These are phyloP conservation scores for Schizothecium vesticola DNA, from an alignment of 495 filamentous ascomycete species.

Conservation along the genomic window DNA sequence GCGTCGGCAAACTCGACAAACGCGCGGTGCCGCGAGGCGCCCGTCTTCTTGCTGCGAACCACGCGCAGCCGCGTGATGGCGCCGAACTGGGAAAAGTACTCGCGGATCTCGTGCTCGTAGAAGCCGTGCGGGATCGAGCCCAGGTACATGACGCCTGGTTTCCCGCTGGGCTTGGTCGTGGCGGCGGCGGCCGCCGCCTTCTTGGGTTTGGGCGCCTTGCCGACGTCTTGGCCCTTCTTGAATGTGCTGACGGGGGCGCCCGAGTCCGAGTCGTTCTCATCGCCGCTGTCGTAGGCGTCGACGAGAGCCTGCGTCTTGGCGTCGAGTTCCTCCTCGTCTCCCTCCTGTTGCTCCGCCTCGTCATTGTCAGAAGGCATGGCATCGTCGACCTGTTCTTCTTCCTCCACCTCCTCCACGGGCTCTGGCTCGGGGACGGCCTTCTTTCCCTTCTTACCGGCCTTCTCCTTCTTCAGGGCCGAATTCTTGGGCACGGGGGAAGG, in stretches of 20 bases:
- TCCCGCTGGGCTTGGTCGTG: conserved; percentile 32
- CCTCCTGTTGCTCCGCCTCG: conserved; percentile 23
- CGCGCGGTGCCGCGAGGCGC: conserved; percentile 82
- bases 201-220: conserved; percentile 23
- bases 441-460: conserved; percentile 14
- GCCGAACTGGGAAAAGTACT: conserved; percentile 96
- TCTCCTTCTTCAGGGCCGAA: conserved; percentile 24
- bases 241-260: conserved; percentile 41
- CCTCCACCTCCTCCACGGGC: conserved; percentile 3
- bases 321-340: conserved; percentile 34
- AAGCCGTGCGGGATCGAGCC: conserved; percentile 90
- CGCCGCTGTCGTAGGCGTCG: conserved; percentile 76
- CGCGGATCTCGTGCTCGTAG: conserved; percentile 91
- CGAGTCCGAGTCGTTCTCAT: conserved; percentile 49
- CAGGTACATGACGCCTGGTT: conserved; percentile 79
- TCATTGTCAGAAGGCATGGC: conserved; percentile 18
- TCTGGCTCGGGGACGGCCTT: conserved; percentile 23
- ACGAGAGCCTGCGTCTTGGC: conserved; percentile 52
- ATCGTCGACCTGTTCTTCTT: background rate
- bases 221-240: conserved; percentile 49
- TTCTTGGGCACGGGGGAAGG: background rate
- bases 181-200: conserved; percentile 1
- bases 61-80: conserved; percentile 73
- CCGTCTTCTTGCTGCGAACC: conserved; percentile 84
- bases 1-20: conserved; percentile 82